Conservation (phyloP, 352 stramenopile genomes). For the Phytopythium mirpurense region DNA sequence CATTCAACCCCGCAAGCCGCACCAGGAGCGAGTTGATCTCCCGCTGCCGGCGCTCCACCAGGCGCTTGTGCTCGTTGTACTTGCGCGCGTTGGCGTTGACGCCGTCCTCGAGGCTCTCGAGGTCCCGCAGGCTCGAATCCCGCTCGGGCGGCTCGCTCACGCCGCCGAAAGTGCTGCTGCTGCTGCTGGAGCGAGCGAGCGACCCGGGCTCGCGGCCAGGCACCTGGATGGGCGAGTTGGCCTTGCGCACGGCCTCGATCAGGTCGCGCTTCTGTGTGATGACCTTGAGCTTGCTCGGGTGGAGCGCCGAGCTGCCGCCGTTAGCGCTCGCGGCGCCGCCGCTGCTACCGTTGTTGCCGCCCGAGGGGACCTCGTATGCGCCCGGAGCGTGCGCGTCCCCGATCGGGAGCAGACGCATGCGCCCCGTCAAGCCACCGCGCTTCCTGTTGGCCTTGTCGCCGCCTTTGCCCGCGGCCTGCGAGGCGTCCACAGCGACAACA, state of each 20-base stretch:
- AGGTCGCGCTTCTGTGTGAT: conserved; percentile 77
- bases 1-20: too few relatives aligned
- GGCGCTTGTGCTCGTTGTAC: conserved; percentile 78
- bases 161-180: conserved; percentile 1
- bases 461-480: conserved; percentile 16
- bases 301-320: conserved; percentile 13
- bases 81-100: conserved; percentile 67
- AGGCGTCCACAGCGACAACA: background rate
- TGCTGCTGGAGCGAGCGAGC: conserved; percentile 1
- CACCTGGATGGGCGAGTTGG: conserved; percentile 60
- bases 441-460: conserved; percentile 48
- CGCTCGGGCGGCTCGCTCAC: conserved; percentile 21
- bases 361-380: conserved; percentile 19
- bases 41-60: conserved; percentile 51
- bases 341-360: conserved; percentile 19
- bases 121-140: conserved; percentile 45
- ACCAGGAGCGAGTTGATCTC: conserved; percentile 62
- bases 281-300: conserved; percentile 47
- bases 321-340: conserved; percentile 10
- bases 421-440: conserved; percentile 28
- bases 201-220: conserved; percentile 23
- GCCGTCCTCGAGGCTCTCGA: conserved; percentile 64
- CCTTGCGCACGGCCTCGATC: conserved; percentile 69
- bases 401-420: conserved; percentile 48
- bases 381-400: conserved; percentile 22